Evolutionary conservation across 1,284 basidiomycete genomes (phyloP), one percentile per base, ranked within the genome.

Genomic region (Heterobasidion annosum): DNA sequence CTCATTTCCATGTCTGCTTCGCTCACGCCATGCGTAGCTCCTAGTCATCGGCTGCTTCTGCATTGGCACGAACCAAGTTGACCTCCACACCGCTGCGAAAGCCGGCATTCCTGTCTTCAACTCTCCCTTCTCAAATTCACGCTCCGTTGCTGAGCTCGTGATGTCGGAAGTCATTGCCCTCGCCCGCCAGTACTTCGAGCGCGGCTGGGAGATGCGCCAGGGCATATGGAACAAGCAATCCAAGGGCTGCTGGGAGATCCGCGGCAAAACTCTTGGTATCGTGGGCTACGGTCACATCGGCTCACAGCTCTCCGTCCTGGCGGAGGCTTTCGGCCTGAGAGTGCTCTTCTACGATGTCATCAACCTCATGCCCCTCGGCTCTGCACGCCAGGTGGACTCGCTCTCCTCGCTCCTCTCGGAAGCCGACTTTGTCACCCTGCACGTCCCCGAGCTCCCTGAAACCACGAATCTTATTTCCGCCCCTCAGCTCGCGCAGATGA

Each of bases 141-240:
- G 97, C 59, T 98, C 96, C 0, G 97, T 99, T 52, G 97, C 97
- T 49, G 97, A 99, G 74, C 85, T 99, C 50, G 97, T 99, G 69
- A 88, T 99, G 68, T 82, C 85, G 58, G 97, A 99, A 73, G 79
- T 98, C 65, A 85, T 99, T 64, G 87, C 88, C 6, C 86, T 99
- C 58, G 97, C 97, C 12, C 88, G 97, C 44, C 97, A 99, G 70
- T 82, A 98, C 61, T 84, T 89, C 62, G 92, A 99, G 71, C 88
- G 97, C 55, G 76, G 87, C 15, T 82, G 77, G 63, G 97, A 99
- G 74, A 82, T 99, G 76, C 85, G 86, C 56, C 75, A 82, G 25
- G 96, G 96, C 49, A 74, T 89, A 61, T 99, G 97, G 97, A 99
- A 99, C 81, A 99, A 99, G 75, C 89, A 98, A 64, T 97, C 93